Evolutionary conservation across 2,329 filamentous ascomycete species (phyloP), one percentile per base, ranked within the genome.

Genomic region (Xylaria multiplex): DNA sequence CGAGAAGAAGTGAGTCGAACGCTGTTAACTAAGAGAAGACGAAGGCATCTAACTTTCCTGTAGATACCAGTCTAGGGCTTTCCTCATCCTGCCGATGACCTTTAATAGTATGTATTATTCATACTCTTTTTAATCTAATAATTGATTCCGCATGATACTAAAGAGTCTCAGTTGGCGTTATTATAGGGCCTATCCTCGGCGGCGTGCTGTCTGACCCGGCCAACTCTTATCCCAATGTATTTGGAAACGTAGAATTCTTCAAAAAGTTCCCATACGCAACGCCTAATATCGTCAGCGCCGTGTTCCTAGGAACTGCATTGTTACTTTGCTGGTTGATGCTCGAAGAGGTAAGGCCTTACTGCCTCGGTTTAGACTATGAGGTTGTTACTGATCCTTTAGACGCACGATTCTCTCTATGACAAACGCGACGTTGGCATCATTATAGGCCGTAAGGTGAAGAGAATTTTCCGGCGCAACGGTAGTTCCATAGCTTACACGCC

Each of bases 71-170:
- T 80, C 80, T 0, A 71, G 80, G 3, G 81, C 81, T 0, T 83
- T 83, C 52, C 64, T 82, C 14, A 70, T 82, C n/a, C 67, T 83
- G 35, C 81, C 81, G 2, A 93, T 93, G 89, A 91, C 89, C 24
- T 93, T 91, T 77, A 93, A 93, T 70, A 83, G 27, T 27, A 27
- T 27, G 27, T 27, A 27, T 27, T 27, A 3, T 27, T 27, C 2
- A 27, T 27, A 27, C 2, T 5, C 27, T 27, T 27, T 27, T 27
- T 27, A 27, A 5, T 27, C 5, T 5, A 27, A 27, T 27, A 27
- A 1, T 27, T 27, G 27, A 27, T 27, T 27, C 1, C 27, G 5
- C 27, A 27, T 27, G 27, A 27, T 27, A 27, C 2, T 27, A 27
- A 27, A 3, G 27, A 27, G 27, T 27, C 2, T 5, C 1, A 27